Evolutionary conservation across 192 early-diverging fungal species (phyloP).

Genomic region (Phlyctochytrium arcticum): DNA sequence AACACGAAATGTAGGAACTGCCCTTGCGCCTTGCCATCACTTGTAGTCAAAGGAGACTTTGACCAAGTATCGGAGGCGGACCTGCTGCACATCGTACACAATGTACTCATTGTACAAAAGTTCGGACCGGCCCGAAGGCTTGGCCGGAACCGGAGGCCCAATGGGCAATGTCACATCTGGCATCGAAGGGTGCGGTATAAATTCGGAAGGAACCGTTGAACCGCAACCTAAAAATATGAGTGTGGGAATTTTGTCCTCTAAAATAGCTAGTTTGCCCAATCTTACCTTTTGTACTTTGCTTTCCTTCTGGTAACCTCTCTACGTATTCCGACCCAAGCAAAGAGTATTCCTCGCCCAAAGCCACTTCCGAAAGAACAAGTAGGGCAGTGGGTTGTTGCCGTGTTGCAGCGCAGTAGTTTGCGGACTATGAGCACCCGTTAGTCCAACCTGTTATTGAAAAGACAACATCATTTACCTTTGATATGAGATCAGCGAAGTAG

Average conservation of each 20-base stretch:
- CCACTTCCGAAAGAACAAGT: conserved; percentile 73
- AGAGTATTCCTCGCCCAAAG: conserved; percentile 45
- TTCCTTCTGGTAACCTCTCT: conserved; percentile 49
- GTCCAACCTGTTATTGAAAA: not conserved
- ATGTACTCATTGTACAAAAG: conserved; percentile 75
- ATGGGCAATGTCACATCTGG: conserved; percentile 38
- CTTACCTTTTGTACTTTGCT: conserved; percentile 28
- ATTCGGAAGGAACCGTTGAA: conserved; percentile 45
- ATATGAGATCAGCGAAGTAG: conserved; percentile 74
- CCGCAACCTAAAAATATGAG: conserved; percentile 55
- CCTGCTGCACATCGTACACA: conserved; percentile 67
- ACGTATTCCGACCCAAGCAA: conserved; percentile 23
- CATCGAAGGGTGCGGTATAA: conserved; percentile 38
- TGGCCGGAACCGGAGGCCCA: conserved; percentile 10
- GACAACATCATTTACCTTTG: not conserved
- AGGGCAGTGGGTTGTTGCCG: conserved; percentile 41
- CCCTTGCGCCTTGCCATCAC: no score
- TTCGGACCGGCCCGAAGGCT: conserved; percentile 22
- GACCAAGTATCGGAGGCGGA: conserved; percentile 59
- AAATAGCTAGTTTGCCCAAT: not conserved
- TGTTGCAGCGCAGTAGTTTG: conserved; percentile 60
- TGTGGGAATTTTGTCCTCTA: conserved; percentile 36
- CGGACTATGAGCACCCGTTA: conserved; percentile 49
- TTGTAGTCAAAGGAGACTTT: conserved; percentile 14
- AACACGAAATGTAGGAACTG: no score